Evolutionary conservation across 2,329 filamentous ascomycete genomes (phyloP), one percentile per base, ranked within the genome.

Genomic region (Microsporum ferrugineum): DNA sequence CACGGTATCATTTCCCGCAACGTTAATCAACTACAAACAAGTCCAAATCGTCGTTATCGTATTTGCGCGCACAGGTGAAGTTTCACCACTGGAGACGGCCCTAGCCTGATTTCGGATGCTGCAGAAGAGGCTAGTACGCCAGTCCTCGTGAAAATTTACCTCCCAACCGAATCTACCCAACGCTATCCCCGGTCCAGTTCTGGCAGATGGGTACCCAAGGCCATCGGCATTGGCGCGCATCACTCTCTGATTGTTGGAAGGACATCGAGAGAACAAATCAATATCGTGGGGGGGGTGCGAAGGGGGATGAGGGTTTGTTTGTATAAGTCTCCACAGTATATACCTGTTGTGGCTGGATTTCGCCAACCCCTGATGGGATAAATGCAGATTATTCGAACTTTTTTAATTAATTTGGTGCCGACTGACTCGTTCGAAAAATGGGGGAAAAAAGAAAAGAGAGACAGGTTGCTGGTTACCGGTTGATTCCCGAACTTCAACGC

Each of bases 151-250:
- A 55, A 55, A 55, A 55, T 36, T 55, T 55, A 55, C 49, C 49
- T 55, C 49, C 49, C 49, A 55, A 36, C 49, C 49, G 49, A 55
- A 55, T 55, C 49, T 55, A 55, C 49, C 49, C 49, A 55, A 55
- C 49, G 29, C 49, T 55, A 36, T 55, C 49, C 49, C 49, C 49
- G n/a, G 49, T 31, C 49, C 49, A 36, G 49, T 3, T 14, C 23
- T 49, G 45, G 33, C 12, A 12, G 49, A 55, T 55, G 33, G 49
- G 49, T 36, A 55, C 49, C 49, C 49, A 55, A 55, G 49, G 33
- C 31, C 49, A 23, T 27, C 49, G 33, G 33, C 33, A 36, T 55
- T 36, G 31, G 49, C 49, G 49, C 49, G 49, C 33, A 55, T 55
- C 49, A 55, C 33, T 34, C 31, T 55, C 14, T 17, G 34, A 34